Percentiles rank a stretch among this genome's conserved stretches.
Conservation (phyloP, 164 flowering plant species). For the Umbellularia californica region DNA sequence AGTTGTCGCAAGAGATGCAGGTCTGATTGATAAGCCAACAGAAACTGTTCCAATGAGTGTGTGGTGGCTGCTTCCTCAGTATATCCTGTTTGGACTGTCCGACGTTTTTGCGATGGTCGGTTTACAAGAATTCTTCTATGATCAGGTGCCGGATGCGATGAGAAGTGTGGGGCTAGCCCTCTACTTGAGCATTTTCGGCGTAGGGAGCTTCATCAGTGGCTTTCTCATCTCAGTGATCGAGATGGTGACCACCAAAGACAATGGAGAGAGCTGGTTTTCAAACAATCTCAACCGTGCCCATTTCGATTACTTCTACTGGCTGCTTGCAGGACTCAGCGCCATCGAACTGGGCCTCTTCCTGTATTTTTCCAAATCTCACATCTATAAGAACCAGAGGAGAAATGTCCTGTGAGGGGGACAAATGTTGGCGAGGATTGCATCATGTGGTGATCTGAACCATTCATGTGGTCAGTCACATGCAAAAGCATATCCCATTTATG, state of each 20-base stretch:
- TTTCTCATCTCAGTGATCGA: constrained; percentile 19
- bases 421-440: too few relatives aligned
- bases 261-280: constrained; percentile 22
- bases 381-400: constrained; percentile 11
- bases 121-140: constrained; percentile 27
- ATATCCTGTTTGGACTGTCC: constrained; percentile 18
- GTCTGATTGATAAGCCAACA: constrained; percentile 15
- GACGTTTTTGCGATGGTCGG: constrained; percentile 22
- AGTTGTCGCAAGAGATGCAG: constrained; percentile 15
- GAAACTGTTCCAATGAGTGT: constrained; percentile 24
- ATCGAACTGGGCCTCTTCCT: constrained; percentile 3
- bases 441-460: too few relatives aligned
- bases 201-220: constrained; percentile 23
- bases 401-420: background rate
- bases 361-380: constrained; percentile 15
- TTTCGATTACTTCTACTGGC: constrained; percentile 26
- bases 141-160: constrained; percentile 22
- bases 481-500: too few relatives aligned
- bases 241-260: constrained; percentile 6
- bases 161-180: constrained; percentile 19
- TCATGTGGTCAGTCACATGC: too few relatives aligned
- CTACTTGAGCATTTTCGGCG: constrained; percentile 22
- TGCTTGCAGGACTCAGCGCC: constrained; percentile 21
- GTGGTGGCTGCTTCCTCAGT: constrained; percentile 28
- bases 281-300: constrained; percentile 20